A percentile compares a stretch with the other conserved stretches of the same genome.
phyloP scores from a whole-genome alignment of 2,329 filamentous ascomycete species.

The Onygenales sp. region DNA sequence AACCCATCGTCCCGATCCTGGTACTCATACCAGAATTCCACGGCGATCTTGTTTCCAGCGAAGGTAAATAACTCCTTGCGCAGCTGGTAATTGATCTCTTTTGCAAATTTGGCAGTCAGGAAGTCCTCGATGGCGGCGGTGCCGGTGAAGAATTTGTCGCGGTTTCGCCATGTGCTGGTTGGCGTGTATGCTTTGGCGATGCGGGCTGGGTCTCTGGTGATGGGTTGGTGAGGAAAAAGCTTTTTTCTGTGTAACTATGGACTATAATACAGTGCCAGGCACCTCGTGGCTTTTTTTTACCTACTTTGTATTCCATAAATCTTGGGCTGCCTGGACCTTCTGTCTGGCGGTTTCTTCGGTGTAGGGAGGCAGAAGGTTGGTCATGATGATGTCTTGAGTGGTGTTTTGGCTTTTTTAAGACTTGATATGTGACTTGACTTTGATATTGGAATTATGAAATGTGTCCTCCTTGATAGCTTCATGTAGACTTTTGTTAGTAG shows the following conservation, averaged over 20 bases:
- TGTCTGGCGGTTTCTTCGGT: conserved; percentile 59
- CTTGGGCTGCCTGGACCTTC: conserved; percentile 78
- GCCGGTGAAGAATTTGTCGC: conserved; percentile 59
- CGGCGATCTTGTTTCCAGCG: conserved; percentile 64
- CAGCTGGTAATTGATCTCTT: conserved; percentile 61
- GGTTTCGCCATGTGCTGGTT: conserved; percentile 73
- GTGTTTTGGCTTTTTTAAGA: too few relatives aligned
- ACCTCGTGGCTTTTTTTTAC: conserved; percentile 10
- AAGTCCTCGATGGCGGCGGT: conserved; percentile 59
- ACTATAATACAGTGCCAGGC: background rate
- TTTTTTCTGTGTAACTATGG: background rate
- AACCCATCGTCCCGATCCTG: conserved; percentile 52
- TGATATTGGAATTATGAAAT: too few relatives aligned
- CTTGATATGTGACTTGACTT: too few relatives aligned
- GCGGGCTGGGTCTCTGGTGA: conserved; percentile 49
- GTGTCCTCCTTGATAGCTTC: too few relatives aligned
- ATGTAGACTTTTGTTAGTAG: too few relatives aligned
- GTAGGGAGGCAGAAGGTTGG: conserved; percentile 56
- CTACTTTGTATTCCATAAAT: conserved; percentile 71
- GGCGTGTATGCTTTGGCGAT: conserved; percentile 66
- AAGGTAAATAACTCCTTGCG: conserved; percentile 81
- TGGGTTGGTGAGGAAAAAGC: background rate
- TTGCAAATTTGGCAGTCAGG: conserved; percentile 62
- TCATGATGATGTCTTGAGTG: background rate
- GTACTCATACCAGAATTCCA: conserved; percentile 88